Percentiles rank a stretch among this genome's conserved stretches.
These are phyloP conservation scores for Cyanidioschyzon merolae DNA, from an alignment of 23 red algal species.

Conservation along the genomic window DNA sequence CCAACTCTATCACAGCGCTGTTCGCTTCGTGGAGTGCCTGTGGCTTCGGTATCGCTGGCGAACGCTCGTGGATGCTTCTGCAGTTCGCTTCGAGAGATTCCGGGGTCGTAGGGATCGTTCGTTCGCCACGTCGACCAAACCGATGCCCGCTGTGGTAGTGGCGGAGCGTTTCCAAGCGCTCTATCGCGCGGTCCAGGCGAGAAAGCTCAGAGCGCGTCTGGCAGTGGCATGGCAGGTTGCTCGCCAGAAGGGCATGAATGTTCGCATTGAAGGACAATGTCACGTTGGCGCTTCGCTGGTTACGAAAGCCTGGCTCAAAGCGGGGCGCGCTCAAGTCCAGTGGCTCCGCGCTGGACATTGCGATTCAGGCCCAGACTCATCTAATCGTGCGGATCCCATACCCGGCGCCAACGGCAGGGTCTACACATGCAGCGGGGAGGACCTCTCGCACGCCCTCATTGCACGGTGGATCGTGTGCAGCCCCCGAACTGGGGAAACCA, in stretches of 20 bases:
- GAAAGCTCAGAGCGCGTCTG: not conserved
- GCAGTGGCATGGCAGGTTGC: not conserved
- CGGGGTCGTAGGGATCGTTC: no score
- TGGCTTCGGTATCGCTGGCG: not conserved
- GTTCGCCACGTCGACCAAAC: not conserved
- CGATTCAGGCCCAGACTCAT: not conserved
- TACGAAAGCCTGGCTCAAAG: not conserved
- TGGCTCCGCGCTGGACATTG: not conserved
- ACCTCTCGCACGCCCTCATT: not conserved
- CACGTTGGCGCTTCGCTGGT: constrained; percentile 1
- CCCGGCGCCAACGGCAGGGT: not conserved
- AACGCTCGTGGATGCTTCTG: not conserved
- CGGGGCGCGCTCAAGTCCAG: not conserved
- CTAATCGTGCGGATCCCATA: not conserved
- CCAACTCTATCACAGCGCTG: not conserved
- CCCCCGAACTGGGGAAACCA: not conserved
- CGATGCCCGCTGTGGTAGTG: not conserved
- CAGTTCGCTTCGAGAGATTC: not conserved
- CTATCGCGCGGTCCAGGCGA: not conserved
- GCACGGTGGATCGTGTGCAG: constrained; percentile 3
- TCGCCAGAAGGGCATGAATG: not conserved
- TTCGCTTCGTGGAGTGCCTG: not conserved
- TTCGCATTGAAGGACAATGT: constrained; percentile 3
- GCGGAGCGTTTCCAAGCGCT: not conserved
- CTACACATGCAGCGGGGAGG: not conserved